phyloP scores from a whole-genome alignment of 176 grass and related monocot species.

The Oryza punctata region DNA sequence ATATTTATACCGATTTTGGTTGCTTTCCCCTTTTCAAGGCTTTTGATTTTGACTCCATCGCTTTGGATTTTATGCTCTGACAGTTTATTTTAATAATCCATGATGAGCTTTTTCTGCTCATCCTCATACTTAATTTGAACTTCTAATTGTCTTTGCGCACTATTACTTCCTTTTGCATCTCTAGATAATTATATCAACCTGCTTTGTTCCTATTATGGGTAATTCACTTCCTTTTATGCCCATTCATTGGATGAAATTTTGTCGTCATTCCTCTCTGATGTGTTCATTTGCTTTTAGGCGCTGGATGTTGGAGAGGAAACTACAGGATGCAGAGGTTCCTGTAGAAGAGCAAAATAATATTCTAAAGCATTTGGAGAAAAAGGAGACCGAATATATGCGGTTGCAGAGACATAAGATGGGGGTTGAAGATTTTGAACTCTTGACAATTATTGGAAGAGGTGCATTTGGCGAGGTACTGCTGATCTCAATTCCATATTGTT shows the following conservation, averaged over 20 bases:
- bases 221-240: not conserved
- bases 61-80: not conserved
- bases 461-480: constrained; percentile 87
- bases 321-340: constrained; percentile 93
- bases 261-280: constrained; percentile 8
- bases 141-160: not conserved
- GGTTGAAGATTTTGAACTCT: constrained; percentile 98
- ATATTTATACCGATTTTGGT: constrained; percentile 10
- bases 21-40: not conserved
- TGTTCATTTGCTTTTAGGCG: constrained; percentile 65
- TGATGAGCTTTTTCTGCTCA: not conserved
- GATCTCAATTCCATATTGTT: constrained; percentile 9
- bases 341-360: constrained; percentile 96
- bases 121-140: not conserved
- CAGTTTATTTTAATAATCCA: not conserved
- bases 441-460: constrained; percentile 99
- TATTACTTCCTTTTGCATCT: not conserved
- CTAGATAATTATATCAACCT: constrained; percentile 10
- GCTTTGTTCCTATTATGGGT: not conserved
- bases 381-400: constrained; percentile 98
- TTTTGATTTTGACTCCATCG: not conserved
- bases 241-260: not conserved
- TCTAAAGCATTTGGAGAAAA: constrained; percentile 94
- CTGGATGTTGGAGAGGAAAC: constrained; percentile 91
- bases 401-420: constrained; percentile 97